Conservation (phyloP, 1,284 basidiomycete species). For the Bondarzewia mesenterica region DNA sequence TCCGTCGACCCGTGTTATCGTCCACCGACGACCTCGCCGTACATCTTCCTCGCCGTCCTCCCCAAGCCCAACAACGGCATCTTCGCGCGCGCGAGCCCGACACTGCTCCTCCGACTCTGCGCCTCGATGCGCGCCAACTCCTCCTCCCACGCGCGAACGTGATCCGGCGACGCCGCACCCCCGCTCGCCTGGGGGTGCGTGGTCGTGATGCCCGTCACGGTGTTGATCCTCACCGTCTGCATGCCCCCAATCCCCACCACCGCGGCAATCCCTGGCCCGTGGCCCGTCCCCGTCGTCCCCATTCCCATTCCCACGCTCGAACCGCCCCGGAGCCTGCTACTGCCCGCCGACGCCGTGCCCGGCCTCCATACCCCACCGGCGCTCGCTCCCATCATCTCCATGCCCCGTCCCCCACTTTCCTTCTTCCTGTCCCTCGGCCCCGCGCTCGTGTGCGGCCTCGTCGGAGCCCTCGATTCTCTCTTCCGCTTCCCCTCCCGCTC, state of each 20-base stretch:
- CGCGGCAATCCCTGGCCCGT: constrained; percentile 10
- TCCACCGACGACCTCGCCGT: neutral
- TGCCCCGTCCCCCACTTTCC: constrained; percentile 1
- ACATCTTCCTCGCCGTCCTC: neutral
- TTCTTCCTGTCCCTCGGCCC: constrained; percentile 10
- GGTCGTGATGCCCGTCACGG: constrained; percentile 7
- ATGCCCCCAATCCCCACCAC: neutral
- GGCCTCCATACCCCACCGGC: constrained; percentile 5
- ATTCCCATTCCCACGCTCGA: constrained; percentile 8
- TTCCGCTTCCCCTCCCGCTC: constrained; percentile 23
- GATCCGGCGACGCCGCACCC: constrained; percentile 8
- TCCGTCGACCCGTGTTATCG: neutral
- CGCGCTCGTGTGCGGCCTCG: constrained; percentile 12
- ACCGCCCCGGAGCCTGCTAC: constrained; percentile 13
- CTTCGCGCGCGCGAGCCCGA: neutral
- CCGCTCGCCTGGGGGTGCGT: neutral
- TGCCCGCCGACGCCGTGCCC: constrained; percentile 15
- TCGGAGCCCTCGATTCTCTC: constrained; percentile 18
- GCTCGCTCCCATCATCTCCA: neutral
- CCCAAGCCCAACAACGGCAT: neutral
- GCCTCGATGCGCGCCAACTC: constrained; percentile 66
- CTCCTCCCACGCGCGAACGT: constrained; percentile 67
- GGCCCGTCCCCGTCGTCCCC: constrained; percentile 5
- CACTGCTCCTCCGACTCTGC: constrained; percentile 51
- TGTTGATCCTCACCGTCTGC: constrained; percentile 7